Percentiles rank a stretch among this genome's conserved stretches.
Evolutionary conservation across 176 grass and related monocot genomes (phyloP).

Genomic region (Carex cristatella): DNA sequence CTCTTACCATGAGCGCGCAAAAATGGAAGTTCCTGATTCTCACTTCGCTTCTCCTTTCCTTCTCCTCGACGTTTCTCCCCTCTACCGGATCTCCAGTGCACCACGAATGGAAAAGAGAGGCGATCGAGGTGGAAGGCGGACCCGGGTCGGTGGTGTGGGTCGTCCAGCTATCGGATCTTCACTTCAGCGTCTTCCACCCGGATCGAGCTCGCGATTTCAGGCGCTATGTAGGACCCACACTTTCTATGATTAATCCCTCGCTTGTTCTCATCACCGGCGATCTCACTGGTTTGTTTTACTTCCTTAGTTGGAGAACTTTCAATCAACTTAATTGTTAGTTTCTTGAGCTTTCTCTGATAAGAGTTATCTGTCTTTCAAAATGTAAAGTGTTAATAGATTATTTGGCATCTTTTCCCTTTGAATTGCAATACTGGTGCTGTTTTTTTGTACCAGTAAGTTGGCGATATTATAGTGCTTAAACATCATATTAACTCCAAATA

Average conservation of each 20-base stretch:
- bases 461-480: not conserved
- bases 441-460: not conserved
- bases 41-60: constrained; percentile 22
- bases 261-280: constrained; percentile 94
- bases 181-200: constrained; percentile 91
- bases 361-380: not conserved
- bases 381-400: not conserved
- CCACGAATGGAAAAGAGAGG: not conserved
- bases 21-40: not conserved
- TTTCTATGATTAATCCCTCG: constrained; percentile 68
- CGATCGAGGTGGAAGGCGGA: constrained; percentile 50
- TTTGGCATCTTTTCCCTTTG: not conserved
- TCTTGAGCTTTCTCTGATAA: not conserved
- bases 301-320: not conserved
- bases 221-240: constrained; percentile 62
- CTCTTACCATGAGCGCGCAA: not conserved
- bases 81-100: not conserved
- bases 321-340: not conserved
- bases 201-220: constrained; percentile 86
- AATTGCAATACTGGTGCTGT: not conserved
- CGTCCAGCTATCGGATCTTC: constrained; percentile 90
- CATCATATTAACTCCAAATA: not conserved
- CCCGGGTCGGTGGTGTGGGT: constrained; percentile 75
- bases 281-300: constrained; percentile 64
- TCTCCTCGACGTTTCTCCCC: constrained; percentile 11